Percentiles rank a stretch among this genome's conserved stretches.
phyloP scores from a whole-genome alignment of 1,139 yeast species.

The Nakaseomyces glabratus region DNA sequence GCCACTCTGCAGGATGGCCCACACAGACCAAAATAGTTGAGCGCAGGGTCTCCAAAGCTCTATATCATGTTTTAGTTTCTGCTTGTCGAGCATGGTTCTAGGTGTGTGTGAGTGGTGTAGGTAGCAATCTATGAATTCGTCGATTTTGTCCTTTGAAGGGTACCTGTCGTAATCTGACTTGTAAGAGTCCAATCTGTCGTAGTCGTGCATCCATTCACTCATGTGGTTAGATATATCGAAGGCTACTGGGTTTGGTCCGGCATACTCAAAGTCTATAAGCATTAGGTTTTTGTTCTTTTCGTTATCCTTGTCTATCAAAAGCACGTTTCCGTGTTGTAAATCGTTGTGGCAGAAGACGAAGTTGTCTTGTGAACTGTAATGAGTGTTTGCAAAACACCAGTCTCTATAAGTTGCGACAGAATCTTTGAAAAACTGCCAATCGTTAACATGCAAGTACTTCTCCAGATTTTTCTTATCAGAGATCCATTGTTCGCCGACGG shows the following conservation, averaged over 20 bases:
- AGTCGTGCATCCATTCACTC: constrained; percentile 94
- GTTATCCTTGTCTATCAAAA: constrained; percentile 38
- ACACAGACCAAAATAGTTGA: constrained; percentile 72
- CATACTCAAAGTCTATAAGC: constrained; percentile 92
- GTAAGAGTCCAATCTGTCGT: constrained; percentile 48
- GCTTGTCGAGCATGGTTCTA: constrained; percentile 32
- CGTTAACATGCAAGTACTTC: constrained; percentile 40
- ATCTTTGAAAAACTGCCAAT: constrained; percentile 42
- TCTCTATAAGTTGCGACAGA: constrained; percentile 43
- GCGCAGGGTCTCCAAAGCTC: constrained; percentile 73
- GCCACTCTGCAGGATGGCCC: constrained; percentile 84
- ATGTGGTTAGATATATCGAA: constrained; percentile 83
- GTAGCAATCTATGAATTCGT: constrained; percentile 62
- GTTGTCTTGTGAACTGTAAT: constrained; percentile 30
- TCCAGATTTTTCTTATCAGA: constrained; percentile 30
- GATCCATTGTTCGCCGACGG: constrained; percentile 26
- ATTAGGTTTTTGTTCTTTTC: constrained; percentile 56
- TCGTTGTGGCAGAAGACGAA: constrained; percentile 86
- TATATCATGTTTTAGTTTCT: constrained; percentile 51
- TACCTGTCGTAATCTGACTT: constrained; percentile 50
- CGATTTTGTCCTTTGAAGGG: constrained; percentile 58
- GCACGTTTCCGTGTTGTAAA: constrained; percentile 87
- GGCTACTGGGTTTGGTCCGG: constrained; percentile 82
- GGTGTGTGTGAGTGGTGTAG: constrained; percentile 30
- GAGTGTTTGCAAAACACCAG: constrained; percentile 55